Percentiles rank a stretch among this genome's conserved stretches.
Conservation (phyloP, 805 yeast species). For the Hyphopichia homilentoma region DNA sequence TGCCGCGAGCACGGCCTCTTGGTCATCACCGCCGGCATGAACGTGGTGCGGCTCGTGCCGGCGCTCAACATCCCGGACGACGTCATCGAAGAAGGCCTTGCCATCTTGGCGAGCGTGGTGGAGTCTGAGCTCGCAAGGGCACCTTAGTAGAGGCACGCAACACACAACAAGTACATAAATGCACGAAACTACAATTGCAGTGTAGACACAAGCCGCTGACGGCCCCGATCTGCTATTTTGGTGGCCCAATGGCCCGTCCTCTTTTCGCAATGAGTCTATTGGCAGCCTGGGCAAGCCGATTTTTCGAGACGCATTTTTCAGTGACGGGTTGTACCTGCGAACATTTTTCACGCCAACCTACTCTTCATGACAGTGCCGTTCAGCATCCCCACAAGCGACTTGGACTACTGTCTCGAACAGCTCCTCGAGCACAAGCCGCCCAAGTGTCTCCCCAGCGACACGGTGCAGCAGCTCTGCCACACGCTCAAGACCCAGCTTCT, state of each 20-base stretch:
- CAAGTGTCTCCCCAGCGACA: constrained; percentile 36
- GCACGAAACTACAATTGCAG: too few relatives aligned
- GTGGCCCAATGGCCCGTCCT: too few relatives aligned
- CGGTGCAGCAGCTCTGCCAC: constrained; percentile 52
- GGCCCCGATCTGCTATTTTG: too few relatives aligned
- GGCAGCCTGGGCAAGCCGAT: too few relatives aligned
- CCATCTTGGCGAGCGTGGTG: constrained; percentile 59
- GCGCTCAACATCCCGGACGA: constrained; percentile 79
- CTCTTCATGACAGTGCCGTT: constrained; percentile 32
- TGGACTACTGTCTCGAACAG: constrained; percentile 42
- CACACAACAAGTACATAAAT: too few relatives aligned
- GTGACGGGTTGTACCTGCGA: too few relatives aligned
- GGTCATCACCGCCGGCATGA: constrained; percentile 88
- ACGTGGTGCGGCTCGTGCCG: constrained; percentile 88
- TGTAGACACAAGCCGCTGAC: too few relatives aligned
- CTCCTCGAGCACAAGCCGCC: constrained; percentile 41
- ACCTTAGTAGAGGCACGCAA: too few relatives aligned
- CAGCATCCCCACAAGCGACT: constrained; percentile 31
- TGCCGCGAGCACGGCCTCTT: constrained; percentile 80
- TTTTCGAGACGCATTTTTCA: too few relatives aligned
- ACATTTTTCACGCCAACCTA: too few relatives aligned
- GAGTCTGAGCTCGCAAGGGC: too few relatives aligned
- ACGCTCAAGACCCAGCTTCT: constrained; percentile 79
- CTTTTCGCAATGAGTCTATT: too few relatives aligned
- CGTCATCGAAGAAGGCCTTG: constrained; percentile 66